Conservation (phyloP, 257 asterid species). For the Scutellaria galericulata region DNA sequence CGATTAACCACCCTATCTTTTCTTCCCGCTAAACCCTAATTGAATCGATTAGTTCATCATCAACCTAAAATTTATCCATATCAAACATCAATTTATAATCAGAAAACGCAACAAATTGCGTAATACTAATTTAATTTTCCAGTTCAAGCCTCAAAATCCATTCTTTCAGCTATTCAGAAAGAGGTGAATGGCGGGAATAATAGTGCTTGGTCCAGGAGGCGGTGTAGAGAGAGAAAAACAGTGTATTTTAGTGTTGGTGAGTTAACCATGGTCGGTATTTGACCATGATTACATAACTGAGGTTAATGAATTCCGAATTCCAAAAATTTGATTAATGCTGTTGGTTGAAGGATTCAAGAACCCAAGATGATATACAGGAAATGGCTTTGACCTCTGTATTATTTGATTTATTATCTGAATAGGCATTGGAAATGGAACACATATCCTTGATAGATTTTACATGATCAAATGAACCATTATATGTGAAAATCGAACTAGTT, state of each 20-base stretch:
- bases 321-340: not conserved
- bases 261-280: conserved; percentile 12
- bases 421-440: not conserved
- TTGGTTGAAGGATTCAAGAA: conserved; percentile 20
- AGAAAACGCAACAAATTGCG: not conserved
- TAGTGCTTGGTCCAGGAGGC: not conserved
- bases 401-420: not conserved
- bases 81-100: not conserved
- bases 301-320: conserved; percentile 18
- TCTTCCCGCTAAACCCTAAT: not conserved
- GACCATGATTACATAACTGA: conserved; percentile 6
- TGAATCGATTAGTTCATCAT: not conserved
- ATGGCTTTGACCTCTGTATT: not conserved
- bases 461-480: not conserved
- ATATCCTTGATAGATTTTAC: not conserved
- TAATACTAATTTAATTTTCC: not conserved
- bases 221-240: not conserved
- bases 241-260: not conserved
- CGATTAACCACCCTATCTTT: not conserved
- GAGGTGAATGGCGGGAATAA: conserved; percentile 32
- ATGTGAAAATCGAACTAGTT: not conserved
- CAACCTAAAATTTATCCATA: not conserved
- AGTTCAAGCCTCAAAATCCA: not conserved
- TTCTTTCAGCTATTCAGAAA: not conserved
- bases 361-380: not conserved